phyloP scores from a whole-genome alignment of 176 grass and related monocot species.

The Carex parvula region DNA sequence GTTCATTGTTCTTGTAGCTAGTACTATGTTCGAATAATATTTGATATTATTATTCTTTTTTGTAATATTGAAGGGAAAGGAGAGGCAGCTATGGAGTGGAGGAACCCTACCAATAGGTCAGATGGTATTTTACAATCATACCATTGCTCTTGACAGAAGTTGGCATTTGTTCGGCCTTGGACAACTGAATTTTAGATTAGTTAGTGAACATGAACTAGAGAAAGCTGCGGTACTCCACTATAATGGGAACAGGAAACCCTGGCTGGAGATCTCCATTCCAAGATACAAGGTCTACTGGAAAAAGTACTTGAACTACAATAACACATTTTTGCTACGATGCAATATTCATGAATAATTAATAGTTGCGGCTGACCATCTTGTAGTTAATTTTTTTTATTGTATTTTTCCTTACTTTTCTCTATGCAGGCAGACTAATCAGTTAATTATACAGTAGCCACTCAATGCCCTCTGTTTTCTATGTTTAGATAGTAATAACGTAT shows the following conservation, averaged over 20 bases:
- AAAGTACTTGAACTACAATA: conserved; percentile 53
- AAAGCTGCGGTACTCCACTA: conserved; percentile 62
- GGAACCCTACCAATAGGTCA: conserved; percentile 72
- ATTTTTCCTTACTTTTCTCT: neutral
- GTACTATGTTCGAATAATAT: neutral
- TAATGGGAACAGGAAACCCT: conserved; percentile 70
- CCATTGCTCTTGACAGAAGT: conserved; percentile 48
- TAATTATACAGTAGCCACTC: conserved; percentile 12
- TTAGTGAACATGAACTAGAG: conserved; percentile 38
- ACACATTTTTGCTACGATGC: conserved; percentile 55
- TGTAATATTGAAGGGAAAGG: conserved; percentile 51
- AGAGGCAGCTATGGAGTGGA: conserved; percentile 48
- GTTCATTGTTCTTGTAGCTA: neutral
- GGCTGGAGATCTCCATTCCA: conserved; percentile 66
- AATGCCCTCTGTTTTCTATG: neutral
- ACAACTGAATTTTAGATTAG: conserved; percentile 15
- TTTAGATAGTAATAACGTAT: neutral
- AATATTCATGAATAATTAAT: conserved; percentile 72
- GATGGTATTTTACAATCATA: conserved; percentile 71
- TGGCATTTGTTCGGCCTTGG: conserved; percentile 77
- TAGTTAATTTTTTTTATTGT: neutral
- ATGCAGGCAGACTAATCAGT: neutral
- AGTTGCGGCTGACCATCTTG: conserved; percentile 11
- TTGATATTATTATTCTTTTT: conserved; percentile 4
- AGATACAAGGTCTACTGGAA: conserved; percentile 75